phyloP scores from a whole-genome alignment of 2,329 filamentous ascomycete genomes.

The Cladophialophora bantiana region DNA sequence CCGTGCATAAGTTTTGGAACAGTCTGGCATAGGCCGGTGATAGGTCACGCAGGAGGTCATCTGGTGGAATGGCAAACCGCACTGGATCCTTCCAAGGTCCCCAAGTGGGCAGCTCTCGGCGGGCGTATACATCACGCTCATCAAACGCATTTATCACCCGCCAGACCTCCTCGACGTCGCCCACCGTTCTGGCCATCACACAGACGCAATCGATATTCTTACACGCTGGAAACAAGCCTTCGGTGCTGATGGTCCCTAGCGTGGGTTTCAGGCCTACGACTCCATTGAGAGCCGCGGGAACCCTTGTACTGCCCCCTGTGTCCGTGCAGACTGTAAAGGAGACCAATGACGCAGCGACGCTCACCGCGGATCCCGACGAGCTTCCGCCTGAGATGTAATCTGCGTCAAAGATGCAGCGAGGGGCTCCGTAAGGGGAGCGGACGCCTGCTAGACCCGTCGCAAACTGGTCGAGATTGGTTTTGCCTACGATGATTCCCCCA shows the following conservation, averaged over 20 bases:
- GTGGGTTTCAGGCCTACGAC: constrained; percentile 42
- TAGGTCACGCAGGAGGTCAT: constrained; percentile 52
- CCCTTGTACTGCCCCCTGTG: constrained; percentile 39
- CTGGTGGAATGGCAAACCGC: constrained; percentile 57
- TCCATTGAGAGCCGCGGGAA: constrained; percentile 41
- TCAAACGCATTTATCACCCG: constrained; percentile 44
- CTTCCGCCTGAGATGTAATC: constrained; percentile 63
- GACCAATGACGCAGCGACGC: constrained; percentile 56
- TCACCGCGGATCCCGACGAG: constrained; percentile 60
- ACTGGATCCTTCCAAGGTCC: constrained; percentile 48
- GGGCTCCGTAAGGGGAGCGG: constrained; percentile 65
- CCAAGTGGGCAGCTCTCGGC: constrained; percentile 43
- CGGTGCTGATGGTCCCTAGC: constrained; percentile 38
- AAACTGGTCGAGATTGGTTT: constrained; percentile 67
- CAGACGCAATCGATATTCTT: constrained; percentile 65
- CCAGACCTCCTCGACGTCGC: constrained; percentile 22
- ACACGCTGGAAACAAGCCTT: constrained; percentile 53
- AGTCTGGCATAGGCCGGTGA: constrained; percentile 49
- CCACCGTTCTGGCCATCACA: constrained; percentile 54
- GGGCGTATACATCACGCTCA: constrained; percentile 52
- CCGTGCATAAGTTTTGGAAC: constrained; percentile 52
- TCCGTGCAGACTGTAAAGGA: constrained; percentile 60
- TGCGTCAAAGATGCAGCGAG: constrained; percentile 57
- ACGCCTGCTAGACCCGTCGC: constrained; percentile 67
- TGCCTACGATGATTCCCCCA: constrained; percentile 65